Evolutionary conservation across 192 early-diverging fungal genomes (phyloP), one percentile per base, ranked within the genome.

Genomic region (Geranomyces michiganensis): DNA sequence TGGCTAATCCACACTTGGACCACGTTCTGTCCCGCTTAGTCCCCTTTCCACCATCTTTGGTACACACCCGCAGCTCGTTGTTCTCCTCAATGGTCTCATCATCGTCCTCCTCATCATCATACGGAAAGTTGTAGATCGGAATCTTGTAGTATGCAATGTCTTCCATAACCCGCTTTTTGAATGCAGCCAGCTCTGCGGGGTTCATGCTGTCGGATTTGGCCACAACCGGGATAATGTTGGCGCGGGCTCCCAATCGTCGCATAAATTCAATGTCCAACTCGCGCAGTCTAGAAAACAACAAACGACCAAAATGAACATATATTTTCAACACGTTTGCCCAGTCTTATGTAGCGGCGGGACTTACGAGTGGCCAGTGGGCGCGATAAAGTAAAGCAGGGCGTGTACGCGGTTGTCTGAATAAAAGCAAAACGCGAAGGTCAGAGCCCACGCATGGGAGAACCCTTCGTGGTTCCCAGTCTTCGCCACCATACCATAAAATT

Each of bases 11-110:
- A 47, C 46, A 19, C 19, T 10, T 47, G 12, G 10, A 19, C 19
- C 46, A 14, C 10, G 46, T 47, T 10, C 19, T 47, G 10, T 10
- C 12, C 46, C 12, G 46, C 12, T 47, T 47, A 53, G 19, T 53
- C 6, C 24, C 6, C 51, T 27, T 8, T 55, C 14, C 51, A 14
- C 51, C 19, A 47, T 14, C 12, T 14, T 12, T 33, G 27, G 62
- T 17, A 78, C 70, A 1, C 67, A 88, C 84, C 70, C 96, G 84
- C 66, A 99, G 85, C 83, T 96, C 95, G 61, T 92, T 89, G 84
- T 97, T 99, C 81, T 99, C 96, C 78, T 99, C 97, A 55, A 94
- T 88, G 1, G 93, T 97, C 74, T 99, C 97, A 78, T 99, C 97
- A 71, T 98, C 97, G 76, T 97, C 97, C 71, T 96, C 96, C 66